Base-by-base conservation (phyloP, 306 rosid genomes). In the Amphicarpaea edgeworthii region DNA sequence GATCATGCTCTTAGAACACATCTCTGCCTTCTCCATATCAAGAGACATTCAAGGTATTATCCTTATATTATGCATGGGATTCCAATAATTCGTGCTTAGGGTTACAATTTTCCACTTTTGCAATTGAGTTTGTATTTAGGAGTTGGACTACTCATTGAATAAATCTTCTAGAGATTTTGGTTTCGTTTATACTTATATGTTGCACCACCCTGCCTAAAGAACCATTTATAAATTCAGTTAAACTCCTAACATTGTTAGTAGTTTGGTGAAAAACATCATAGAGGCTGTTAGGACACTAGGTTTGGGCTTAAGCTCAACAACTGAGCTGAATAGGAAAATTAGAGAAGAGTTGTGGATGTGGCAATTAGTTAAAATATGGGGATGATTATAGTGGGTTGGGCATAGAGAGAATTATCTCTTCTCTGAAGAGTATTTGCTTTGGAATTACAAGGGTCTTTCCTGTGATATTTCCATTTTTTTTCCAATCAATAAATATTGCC, bases 211-310 rank as follows among this genome's bases (percentile, higher is more conserved):
- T 34, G 34, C 62, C 46, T 47, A 42, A 59, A 64, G 67, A 42
- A 16, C 26, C 28, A 5, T 37, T 51, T 34, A 5, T 20, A 47
- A 63, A 23, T 74, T 6, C 9, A 32, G 16, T 61, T 74, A 61
- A 49, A 23, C 46, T 17, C 12, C 14, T n/a, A 65, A 37, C 54
- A 50, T 51, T 42, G 50, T 68, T 55, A 16, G 30, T 68, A 45
- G 23, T 28, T 77, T 50, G 32, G 70, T 20, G 69, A 43, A 57
- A n/a, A n/a, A n/a, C n/a, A n/a, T n/a, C n/a, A n/a, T n/a, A n/a
- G n/a, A n/a, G n/a, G n/a, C n/a, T n/a, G n/a, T n/a, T n/a, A n/a
- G n/a, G n/a, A n/a, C n/a, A n/a, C n/a, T n/a, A n/a, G n/a, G n/a
- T n/a, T n/a, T n/a, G n/a, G n/a, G n/a, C n/a, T n/a, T n/a, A n/a